Percentiles rank a stretch among this genome's conserved stretches.
phyloP scores from a whole-genome alignment of 768 basidiomycete genomes.

The Mycena alexandri region DNA sequence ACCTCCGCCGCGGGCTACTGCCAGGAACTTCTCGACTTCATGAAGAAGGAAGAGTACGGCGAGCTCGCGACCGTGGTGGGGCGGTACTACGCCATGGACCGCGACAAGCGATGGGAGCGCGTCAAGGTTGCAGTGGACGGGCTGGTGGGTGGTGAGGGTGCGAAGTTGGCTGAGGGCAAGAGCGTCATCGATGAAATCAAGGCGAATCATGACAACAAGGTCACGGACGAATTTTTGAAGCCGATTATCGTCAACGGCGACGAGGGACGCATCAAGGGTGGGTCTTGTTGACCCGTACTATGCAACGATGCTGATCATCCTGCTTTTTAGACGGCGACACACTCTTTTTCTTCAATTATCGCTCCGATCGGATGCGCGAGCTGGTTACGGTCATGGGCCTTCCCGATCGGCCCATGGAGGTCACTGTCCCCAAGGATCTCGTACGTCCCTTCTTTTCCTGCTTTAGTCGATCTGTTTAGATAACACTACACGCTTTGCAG shows the following conservation, averaged over 20 bases:
- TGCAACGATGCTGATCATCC: not conserved
- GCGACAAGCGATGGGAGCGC: slow-evolving; percentile 97
- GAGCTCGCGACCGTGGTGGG: slow-evolving; percentile 89
- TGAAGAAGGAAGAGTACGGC: slow-evolving; percentile 81
- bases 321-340: slow-evolving; percentile 78
- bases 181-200: slow-evolving; percentile 76
- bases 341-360: slow-evolving; percentile 97
- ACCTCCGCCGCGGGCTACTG: slow-evolving; percentile 84
- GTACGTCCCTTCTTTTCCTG: slow-evolving; percentile 55
- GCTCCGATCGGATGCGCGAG: slow-evolving; percentile 96
- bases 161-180: slow-evolving; percentile 61
- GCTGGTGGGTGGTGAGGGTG: slow-evolving; percentile 78
- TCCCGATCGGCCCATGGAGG: slow-evolving; percentile 87
- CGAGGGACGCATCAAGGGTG: slow-evolving; percentile 85
- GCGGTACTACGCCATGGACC: slow-evolving; percentile 97
- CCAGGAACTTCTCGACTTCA: slow-evolving; percentile 81
- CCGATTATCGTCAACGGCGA: slow-evolving; percentile 90
- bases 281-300: slow-evolving; percentile 33
- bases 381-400: slow-evolving; percentile 85
- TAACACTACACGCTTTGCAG: slow-evolving; percentile 49
- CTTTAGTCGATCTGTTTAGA: too few species aligned
- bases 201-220: slow-evolving; percentile 84
- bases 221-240: slow-evolving; percentile 96
- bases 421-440: slow-evolving; percentile 83
- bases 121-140: slow-evolving; percentile 91